Evolutionary conservation across 257 asterid genomes (phyloP), one percentile per base, ranked within the genome.

Genomic region (Penstemon newberryi): DNA sequence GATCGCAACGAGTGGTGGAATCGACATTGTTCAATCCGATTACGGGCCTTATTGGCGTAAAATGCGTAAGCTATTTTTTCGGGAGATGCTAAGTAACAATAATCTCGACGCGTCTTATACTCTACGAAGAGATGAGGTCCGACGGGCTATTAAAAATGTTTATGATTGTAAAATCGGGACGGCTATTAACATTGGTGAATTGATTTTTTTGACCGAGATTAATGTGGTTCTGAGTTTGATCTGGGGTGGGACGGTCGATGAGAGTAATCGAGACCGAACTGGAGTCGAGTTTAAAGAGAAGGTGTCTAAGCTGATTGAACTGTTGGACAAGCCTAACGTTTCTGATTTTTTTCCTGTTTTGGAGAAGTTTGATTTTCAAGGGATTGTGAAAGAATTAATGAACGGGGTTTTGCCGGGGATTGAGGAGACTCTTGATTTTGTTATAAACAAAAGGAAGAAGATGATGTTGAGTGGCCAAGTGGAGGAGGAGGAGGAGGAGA

Each of bases 261-360:
- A 40, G 25, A 7, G 25, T 3, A 13, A 40, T 12, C 10, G 50
- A 10, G 51, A 5, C 0, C n/a, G 37, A n/a, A 5, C 19, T n/a
- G 52, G 33, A 13, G 19, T 10, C n/a, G 66, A 61, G 52, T 61
- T 61, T 18, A 38, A 7, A 5, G 49, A 43, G 10, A 44, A 7
- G 52, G 11, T 42, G 8, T 45, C 36, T 7, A 46, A 61, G 15
- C 47, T n/a, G 5, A 38, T 61, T 5, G 66, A 61, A 41, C 13
- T 61, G 36, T 42, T 61, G 66, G 53, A n/a, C 7, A 61, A 13
- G 66, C 66, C 53, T 19, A 61, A 61, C 33, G 39, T 42, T 61
- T 61, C 66, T 13, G 66, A 61, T 61, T 46, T 42, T 18, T 61
- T 61, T 5, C 66, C 53, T 1, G 13, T 8, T 18, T 25, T 61